A percentile compares a stretch with the other conserved stretches of the same genome.
Conservation (phyloP, 352 stramenopile genomes). For the Phytophthora hibernalis region DNA sequence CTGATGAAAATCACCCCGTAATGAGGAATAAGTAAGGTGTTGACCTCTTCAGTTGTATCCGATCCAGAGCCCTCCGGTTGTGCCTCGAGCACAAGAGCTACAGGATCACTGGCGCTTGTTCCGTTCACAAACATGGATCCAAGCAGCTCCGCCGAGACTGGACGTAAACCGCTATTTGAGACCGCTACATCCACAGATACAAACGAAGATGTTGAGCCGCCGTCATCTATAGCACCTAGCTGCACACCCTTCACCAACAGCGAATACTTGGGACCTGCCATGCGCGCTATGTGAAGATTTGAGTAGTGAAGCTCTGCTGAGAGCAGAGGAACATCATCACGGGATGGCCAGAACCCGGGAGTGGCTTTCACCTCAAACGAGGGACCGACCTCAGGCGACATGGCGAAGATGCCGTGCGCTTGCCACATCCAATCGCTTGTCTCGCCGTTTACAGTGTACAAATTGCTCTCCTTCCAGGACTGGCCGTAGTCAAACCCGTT, state of each 20-base stretch:
- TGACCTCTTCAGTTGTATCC: not conserved
- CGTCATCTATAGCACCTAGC: conserved; percentile 10
- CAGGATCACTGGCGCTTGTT: conserved; percentile 35
- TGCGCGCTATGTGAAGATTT: conserved; percentile 62
- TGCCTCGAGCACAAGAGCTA: conserved; percentile 30
- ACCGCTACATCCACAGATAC: conserved; percentile 44
- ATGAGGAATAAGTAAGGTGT: conserved; percentile 35
- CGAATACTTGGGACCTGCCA: conserved; percentile 65
- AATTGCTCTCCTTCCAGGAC: conserved; percentile 83
- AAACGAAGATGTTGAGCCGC: conserved; percentile 4
- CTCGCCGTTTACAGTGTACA: conserved; percentile 90
- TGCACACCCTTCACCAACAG: conserved; percentile 46
- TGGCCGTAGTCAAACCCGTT: conserved; percentile 83
- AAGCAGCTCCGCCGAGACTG: conserved; percentile 41
- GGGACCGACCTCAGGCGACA: conserved; percentile 86
- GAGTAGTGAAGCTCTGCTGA: conserved; percentile 79
- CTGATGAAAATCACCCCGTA: conserved; percentile 19
- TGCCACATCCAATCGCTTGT: conserved; percentile 91
- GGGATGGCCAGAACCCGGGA: conserved; percentile 74
- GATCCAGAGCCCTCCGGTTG: not conserved
- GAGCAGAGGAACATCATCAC: conserved; percentile 59
- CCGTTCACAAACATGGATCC: conserved; percentile 45
- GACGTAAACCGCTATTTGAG: conserved; percentile 50
- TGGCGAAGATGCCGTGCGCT: conserved; percentile 80
- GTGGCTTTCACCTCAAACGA: conserved; percentile 47